Evolutionary conservation across 2,329 filamentous ascomycete species (phyloP), one percentile per base, ranked within the genome.

Genomic region (Alternaria tenuissima): DNA sequence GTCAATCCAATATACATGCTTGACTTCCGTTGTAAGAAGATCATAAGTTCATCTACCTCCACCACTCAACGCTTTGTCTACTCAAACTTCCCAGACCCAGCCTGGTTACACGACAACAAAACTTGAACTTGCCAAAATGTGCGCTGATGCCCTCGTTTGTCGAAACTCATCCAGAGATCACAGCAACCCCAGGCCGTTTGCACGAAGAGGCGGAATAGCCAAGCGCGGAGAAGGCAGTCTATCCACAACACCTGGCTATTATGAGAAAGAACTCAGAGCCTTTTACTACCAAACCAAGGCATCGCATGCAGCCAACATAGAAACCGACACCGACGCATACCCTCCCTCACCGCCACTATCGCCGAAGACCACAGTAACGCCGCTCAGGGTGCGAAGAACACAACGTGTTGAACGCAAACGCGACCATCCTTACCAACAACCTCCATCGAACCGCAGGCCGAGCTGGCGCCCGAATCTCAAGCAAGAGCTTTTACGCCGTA

Each of bases 381-480:
- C 44, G 9, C 62, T 53, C 9, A 48, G 28, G 43, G 41, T 36
- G 44, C 58, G 42, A 16, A 55, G 49, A 39, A 63, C 42, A 18
- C 48, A 59, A 6, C 44, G 26, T 9, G 22, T 22, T 28, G 55
- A 60, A 14, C 62, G 58, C 28, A 59, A 57, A 52, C 61, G 57
- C 52, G 55, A 59, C 24, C 62, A 60, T 39, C 60, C 60, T 8
- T 58, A 55, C 39, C 57, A 56, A 38, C 64, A 60, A 30, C n/a
- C 51, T 4, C 58, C 65, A 16, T 39, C 60, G 20, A 68, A 53
- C 28, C 64, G 64, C 53, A 65, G 57, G 42, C 55, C 67, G 14
- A 69, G 63, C 51, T 73, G 70, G 72, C 61, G 59, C 38, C 72
- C 70, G 26, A 73, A 66, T 41, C 64, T 74, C 38, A 73, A 72